phyloP scores from a whole-genome alignment of 768 basidiomycete genomes.

The Dendrothele bispora region DNA sequence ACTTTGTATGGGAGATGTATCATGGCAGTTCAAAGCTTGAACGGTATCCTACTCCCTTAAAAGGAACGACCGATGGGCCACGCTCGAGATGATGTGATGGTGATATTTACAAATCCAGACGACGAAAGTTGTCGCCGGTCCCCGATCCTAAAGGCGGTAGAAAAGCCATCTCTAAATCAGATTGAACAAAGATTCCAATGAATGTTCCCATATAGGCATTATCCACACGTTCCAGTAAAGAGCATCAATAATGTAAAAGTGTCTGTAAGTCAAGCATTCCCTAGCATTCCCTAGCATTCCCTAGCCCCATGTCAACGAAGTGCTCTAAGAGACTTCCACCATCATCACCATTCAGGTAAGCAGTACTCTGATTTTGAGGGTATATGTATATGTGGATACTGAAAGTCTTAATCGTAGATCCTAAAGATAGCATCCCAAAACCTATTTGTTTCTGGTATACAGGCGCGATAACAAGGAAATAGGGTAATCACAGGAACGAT shows the following conservation, averaged over 20 bases:
- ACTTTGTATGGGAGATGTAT: too few relatives aligned
- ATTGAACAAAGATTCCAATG: too few relatives aligned
- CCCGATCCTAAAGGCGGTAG: too few relatives aligned
- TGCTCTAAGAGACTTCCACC: neutral
- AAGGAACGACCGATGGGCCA: neutral
- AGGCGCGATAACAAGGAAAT: neutral
- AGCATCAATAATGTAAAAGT: neutral
- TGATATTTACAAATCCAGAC: too few relatives aligned
- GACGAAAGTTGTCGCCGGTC: too few relatives aligned
- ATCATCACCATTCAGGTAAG: neutral
- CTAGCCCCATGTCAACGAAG: too few relatives aligned
- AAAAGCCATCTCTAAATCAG: too few relatives aligned
- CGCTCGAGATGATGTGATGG: too few relatives aligned
- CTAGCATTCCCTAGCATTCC: too few relatives aligned
- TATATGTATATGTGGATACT: neutral
- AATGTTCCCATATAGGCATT: neutral
- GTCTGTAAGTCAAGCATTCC: neutral
- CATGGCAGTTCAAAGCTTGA: neutral
- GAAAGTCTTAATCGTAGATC: neutral
- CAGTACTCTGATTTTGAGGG: neutral
- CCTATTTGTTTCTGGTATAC: neutral
- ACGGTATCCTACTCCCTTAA: neutral
- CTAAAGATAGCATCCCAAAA: neutral
- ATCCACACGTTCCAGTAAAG: neutral
- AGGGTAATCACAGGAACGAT: neutral